These are phyloP conservation scores for Hypoxylon cercidicola DNA, from an alignment of 495 filamentous ascomycete genomes.

Conservation along the genomic window DNA sequence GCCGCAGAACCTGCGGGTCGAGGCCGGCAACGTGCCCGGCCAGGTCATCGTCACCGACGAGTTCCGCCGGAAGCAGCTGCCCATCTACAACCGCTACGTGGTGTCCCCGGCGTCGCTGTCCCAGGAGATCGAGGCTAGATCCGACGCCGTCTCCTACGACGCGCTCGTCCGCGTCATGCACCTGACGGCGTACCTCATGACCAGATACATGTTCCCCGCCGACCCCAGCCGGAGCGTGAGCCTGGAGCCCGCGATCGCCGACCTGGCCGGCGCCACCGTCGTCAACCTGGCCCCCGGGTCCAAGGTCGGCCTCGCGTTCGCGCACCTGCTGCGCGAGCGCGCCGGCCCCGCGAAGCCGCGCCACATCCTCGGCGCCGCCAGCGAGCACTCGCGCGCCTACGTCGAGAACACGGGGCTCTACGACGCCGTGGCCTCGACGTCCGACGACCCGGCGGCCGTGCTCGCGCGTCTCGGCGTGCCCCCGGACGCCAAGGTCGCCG, in stretches of 20 bases:
- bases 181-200: constrained; percentile 59
- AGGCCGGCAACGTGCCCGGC: constrained; percentile 53
- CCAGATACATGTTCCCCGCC: constrained; percentile 57
- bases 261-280: constrained; percentile 54
- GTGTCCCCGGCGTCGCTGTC: constrained; percentile 38
- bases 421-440: constrained; percentile 48
- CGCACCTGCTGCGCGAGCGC: constrained; percentile 49
- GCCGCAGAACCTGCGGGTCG: constrained; percentile 46
- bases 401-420: constrained; percentile 47
- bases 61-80: constrained; percentile 56
- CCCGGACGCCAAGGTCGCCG: constrained; percentile 53
- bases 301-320: constrained; percentile 60
- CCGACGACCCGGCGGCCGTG: constrained; percentile 33
- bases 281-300: constrained; percentile 59
- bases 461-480: constrained; percentile 35
- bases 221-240: constrained; percentile 46
- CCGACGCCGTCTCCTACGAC: constrained; percentile 51
- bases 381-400: constrained; percentile 45
- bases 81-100: constrained; percentile 65
- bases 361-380: constrained; percentile 51
- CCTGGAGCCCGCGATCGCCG: constrained; percentile 58
- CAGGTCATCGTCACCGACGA: constrained; percentile 48
- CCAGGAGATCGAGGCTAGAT: constrained; percentile 27
- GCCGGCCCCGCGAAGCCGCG: constrained; percentile 31
- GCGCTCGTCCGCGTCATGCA: constrained; percentile 56